Evolutionary conservation across 2,329 filamentous ascomycete genomes (phyloP).

Genomic region (Colletotrichum cuscutae): DNA sequence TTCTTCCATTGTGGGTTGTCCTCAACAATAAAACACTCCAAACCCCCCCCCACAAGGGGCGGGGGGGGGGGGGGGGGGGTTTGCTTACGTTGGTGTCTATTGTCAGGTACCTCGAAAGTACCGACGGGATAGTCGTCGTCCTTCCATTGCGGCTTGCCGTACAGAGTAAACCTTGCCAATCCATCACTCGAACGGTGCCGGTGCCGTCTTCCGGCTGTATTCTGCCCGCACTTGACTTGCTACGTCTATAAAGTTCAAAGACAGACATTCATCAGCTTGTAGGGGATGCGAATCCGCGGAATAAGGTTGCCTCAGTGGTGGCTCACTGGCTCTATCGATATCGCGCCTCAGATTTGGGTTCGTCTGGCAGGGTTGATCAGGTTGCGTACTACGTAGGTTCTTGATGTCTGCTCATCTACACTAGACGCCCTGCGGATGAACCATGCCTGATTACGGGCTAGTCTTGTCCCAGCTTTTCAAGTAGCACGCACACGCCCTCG

Average conservation of each 20-base stretch:
- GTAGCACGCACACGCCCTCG: background rate
- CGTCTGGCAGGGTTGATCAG: background rate
- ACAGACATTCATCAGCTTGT: background rate
- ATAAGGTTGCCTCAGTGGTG: constrained; percentile 14
- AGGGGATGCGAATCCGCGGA: background rate
- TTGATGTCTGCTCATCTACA: background rate
- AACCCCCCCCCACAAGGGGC: no score
- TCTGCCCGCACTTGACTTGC: background rate
- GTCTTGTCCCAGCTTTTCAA: constrained; percentile 9
- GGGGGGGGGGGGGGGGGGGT: constrained; percentile 13
- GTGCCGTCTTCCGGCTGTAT: background rate
- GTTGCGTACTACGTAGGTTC: background rate
- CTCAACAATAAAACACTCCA: no score
- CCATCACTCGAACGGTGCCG: background rate
- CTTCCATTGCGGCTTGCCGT: background rate
- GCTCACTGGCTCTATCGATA: background rate
- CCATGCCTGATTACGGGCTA: constrained; percentile 7
- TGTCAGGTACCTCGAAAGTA: background rate
- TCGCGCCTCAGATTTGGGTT: constrained; percentile 1
- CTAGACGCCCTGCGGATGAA: background rate
- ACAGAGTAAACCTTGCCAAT: background rate
- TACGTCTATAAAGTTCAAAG: background rate
- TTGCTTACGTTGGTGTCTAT: background rate
- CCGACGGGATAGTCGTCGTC: background rate
- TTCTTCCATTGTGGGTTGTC: no score